Evolutionary conservation across 2,329 filamentous ascomycete species (phyloP).

Genomic region (Colletotrichum euphorbiae): DNA sequence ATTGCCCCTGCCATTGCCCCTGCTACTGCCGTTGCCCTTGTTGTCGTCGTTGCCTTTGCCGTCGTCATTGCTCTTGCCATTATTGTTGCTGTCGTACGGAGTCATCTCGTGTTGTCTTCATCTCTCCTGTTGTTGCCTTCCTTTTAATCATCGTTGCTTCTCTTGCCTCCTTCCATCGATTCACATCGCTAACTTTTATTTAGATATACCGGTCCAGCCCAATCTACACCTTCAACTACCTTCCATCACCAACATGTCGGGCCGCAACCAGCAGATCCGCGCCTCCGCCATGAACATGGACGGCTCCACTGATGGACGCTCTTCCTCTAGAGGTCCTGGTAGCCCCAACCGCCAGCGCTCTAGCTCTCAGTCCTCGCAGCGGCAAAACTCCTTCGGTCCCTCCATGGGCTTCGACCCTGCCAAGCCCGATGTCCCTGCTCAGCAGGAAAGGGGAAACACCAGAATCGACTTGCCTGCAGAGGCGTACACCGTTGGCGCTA

Average conservation of each 20-base stretch:
- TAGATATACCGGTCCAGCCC: background rate
- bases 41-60: too few relatives aligned
- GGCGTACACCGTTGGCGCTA: constrained; percentile 56
- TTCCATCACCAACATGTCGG: constrained; percentile 4
- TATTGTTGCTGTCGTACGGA: too few relatives aligned
- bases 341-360: constrained; percentile 18
- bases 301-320: constrained; percentile 16
- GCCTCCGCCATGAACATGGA: constrained; percentile 22
- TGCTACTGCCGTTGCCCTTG: background rate
- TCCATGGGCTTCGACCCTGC: constrained; percentile 59
- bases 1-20: background rate
- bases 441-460: constrained; percentile 50
- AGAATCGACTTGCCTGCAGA: constrained; percentile 70
- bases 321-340: constrained; percentile 11
- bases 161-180: background rate
- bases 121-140: background rate
- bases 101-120: background rate
- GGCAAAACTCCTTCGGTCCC: constrained; percentile 21
- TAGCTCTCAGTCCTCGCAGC: constrained; percentile 23
- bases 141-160: background rate
- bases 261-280: constrained; percentile 8
- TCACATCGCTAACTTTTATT: too few relatives aligned
- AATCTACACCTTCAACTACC: background rate
- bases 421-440: constrained; percentile 44
- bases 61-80: background rate